Base-by-base conservation (phyloP, 495 filamentous ascomycete species). In the Lophiostoma macrostomum region DNA sequence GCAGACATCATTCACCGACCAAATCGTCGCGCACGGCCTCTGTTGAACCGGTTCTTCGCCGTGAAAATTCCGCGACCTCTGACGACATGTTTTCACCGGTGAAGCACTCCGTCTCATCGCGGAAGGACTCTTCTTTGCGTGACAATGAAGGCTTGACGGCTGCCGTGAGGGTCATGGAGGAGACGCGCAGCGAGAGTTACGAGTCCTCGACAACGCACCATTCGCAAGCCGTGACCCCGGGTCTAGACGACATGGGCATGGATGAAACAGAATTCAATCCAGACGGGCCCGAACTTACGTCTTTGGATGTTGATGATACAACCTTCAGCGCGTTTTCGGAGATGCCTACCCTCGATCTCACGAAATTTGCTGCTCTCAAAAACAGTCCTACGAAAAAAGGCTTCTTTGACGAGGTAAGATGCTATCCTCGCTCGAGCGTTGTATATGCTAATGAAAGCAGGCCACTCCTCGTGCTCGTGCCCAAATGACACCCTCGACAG, bases 321-420 rank as follows among this genome's bases (percentile, higher is more conserved):
- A 85, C 84, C 32, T 86, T 93, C 62, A 94, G 87, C 69, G 79
- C 76, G 12, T 96, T 95, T 69, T 95, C 90, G 3, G 86, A 87
- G 0, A 79, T 95, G 34, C 88, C 89, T 3, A 76, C 76, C 43
- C 66, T 69, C 22, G 88, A 93, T 52, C 83, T 93, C 81, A 93
- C 88, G n/a, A 78, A 83, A 57, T 88, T 95, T 62, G 85, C 88
- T 7, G 79, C 81, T 29, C 68, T 90, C 53, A 78, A 80, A 48
- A 81, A 82, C 19, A 66, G 63, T 38, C 78, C 81, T 6, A 68
- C 73, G 4, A 80, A 79, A 57, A 66, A 60, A 11, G 64, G 64
- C 25, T 40, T 53, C 13, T 32, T 48, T 6, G 69, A 67, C 42
- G 66, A 67, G 61, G 70, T 74, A 64, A 67, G 63, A 28, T 60